Evolutionary conservation across 805 yeast species (phyloP).

Genomic region (Huiozyma naganishii): DNA sequence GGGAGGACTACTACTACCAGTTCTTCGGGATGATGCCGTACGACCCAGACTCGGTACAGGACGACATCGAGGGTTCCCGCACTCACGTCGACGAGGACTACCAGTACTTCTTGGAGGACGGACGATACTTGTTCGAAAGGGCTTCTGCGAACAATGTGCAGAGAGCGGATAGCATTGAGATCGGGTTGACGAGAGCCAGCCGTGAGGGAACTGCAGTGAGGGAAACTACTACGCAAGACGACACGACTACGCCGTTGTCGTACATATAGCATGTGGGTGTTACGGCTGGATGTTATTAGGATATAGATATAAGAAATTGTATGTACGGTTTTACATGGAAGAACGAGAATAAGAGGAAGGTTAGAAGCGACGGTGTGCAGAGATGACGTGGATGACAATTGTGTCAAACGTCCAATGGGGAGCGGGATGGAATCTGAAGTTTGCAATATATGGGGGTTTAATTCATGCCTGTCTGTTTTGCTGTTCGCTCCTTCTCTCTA

Average conservation of each 20-base stretch:
- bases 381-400: too few relatives aligned
- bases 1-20: conserved; percentile 27
- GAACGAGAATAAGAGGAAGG: too few relatives aligned
- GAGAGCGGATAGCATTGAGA: not conserved
- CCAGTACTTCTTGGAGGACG: conserved; percentile 27
- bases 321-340: too few relatives aligned
- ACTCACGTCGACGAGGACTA: conserved; percentile 33
- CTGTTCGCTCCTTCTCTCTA: too few relatives aligned
- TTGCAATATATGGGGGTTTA: too few relatives aligned
- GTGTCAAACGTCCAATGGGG: too few relatives aligned
- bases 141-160: conserved; percentile 12
- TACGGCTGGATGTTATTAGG: too few relatives aligned
- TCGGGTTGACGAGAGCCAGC: not conserved
- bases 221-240: not conserved
- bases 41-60: not conserved
- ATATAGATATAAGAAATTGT: too few relatives aligned
- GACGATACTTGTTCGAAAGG: conserved; percentile 24
- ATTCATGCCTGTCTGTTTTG: too few relatives aligned
- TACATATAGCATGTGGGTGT: too few relatives aligned
- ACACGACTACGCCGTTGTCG: not conserved
- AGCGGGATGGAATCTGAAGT: too few relatives aligned
- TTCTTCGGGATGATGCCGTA: conserved; percentile 25
- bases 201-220: not conserved
- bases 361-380: too few relatives aligned
- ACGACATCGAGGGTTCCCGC: not conserved